Base-by-base conservation (phyloP, 78 protist species). In the Chrysochromulina parva region DNA sequence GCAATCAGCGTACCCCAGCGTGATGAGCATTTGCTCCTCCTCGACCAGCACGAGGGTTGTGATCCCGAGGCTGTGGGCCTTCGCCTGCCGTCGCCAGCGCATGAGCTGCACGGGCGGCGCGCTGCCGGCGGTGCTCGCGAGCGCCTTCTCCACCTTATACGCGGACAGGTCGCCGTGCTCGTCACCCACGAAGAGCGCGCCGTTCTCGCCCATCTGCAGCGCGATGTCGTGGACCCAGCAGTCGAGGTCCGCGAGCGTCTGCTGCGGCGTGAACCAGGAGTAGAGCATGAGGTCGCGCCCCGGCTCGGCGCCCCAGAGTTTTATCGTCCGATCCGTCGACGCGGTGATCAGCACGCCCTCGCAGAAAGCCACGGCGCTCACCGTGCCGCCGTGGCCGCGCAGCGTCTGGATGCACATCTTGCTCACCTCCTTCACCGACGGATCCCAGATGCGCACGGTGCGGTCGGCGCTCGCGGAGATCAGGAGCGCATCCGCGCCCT, bases 281-380 rank as follows among this genome's bases (percentile, higher is more conserved):
- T 80, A 80, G 28, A 80, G 60, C 52, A 80, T 10, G 66, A 80
- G 60, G 50, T 80, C 67, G 24, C 87, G 60, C 50, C 87, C 87
- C 65, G 9, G 66, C 14, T 52, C 87, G 53, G 62, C 10, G 20
- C 26, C 11, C 66, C 65, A 80, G 59, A 80, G 11, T 20, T 20
- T 6, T 19, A 80, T 13, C 47, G 87, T 80, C 5, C 48, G n/a
- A 48, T 80, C 87, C 5, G 87, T 80, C 24, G 52, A 26, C 22
- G 22, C 1, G 16, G 66, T 24, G 66, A 80, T 0, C 11, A 80
- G 66, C 26, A 17, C 10, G 22, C 50, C 52, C 13, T 17, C 7
- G 9, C 4, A 2, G 11, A 9, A 1, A 11, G 80, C 53, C 20
- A 71, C 11, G n/a, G 54, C 14, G 24, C 54, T 38, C 53, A 71